These are phyloP conservation scores for Penicillium flavigenum DNA, from an alignment of 495 filamentous ascomycete genomes.

Conservation along the genomic window DNA sequence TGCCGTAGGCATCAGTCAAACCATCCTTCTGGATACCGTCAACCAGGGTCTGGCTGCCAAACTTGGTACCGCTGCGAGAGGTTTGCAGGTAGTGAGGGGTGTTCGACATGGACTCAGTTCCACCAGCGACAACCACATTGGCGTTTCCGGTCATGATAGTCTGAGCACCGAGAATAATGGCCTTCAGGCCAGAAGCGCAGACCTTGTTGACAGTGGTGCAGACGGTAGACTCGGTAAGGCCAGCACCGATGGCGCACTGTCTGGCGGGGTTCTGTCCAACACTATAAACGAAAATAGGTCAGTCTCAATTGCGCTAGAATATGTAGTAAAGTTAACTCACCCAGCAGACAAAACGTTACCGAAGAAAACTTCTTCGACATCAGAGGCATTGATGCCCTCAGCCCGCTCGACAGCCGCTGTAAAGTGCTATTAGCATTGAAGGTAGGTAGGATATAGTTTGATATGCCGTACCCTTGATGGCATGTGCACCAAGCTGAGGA, in stretches of 20 bases:
- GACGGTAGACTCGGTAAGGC: conserved; percentile 72
- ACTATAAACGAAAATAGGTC: conserved; percentile 45
- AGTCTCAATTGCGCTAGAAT: conserved; percentile 6
- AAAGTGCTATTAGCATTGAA: conserved; percentile 19
- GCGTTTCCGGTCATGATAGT: conserved; percentile 95
- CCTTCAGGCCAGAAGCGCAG: conserved; percentile 91
- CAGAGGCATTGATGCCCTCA: conserved; percentile 75
- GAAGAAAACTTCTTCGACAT: conserved; percentile 95
- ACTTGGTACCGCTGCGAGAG: conserved; percentile 81
- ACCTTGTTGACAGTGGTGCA: conserved; percentile 98
- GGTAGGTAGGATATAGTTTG: not conserved
- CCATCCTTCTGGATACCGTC: conserved; percentile 93
- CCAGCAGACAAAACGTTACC: conserved; percentile 97
- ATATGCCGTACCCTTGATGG: conserved; percentile 72
- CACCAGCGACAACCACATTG: conserved; percentile 85
- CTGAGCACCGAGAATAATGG: conserved; percentile 90
- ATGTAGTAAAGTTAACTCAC: conserved; percentile 48
- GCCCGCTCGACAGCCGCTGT: conserved; percentile 82
- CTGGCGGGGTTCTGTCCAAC: conserved; percentile 95
- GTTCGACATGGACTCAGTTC: conserved; percentile 97
- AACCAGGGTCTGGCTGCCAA: conserved; percentile 79
- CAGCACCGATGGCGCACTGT: conserved; percentile 86
- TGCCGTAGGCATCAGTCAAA: conserved; percentile 84
- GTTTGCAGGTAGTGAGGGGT: conserved; percentile 91
- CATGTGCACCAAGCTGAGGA: conserved; percentile 82